Conservation (phyloP, 257 asterid genomes). For the Solanum microdontum region DNA sequence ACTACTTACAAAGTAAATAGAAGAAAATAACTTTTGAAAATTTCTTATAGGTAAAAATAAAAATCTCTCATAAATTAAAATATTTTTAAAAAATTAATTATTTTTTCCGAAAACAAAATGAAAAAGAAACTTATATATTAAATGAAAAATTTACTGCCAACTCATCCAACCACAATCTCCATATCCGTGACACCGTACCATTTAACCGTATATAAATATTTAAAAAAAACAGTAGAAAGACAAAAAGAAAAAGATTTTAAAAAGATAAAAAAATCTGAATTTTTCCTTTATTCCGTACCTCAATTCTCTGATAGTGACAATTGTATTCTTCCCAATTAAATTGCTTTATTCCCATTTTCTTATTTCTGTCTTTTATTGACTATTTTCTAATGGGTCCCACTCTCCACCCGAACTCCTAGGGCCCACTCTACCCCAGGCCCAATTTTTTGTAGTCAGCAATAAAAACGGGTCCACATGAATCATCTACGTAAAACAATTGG, state of each 20-base stretch:
- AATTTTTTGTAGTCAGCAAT: not conserved
- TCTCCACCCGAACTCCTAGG: not conserved
- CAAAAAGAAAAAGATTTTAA: not conserved
- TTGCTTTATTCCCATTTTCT: not conserved
- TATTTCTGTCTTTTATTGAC: not conserved
- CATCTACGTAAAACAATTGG: not conserved
- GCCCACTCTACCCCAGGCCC: not conserved
- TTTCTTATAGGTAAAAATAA: too few species aligned
- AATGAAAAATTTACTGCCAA: not conserved
- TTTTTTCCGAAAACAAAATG: not conserved
- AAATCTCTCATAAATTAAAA: too few species aligned
- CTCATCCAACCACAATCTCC: not conserved
- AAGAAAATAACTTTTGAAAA: not conserved
- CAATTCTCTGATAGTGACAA: constrained; percentile 2
- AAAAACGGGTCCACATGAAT: constrained; percentile 1
- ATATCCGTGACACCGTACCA: constrained; percentile 1
- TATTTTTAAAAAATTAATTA: too few species aligned
- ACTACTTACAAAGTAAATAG: not conserved
- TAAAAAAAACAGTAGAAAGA: not conserved
- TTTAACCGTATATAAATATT: not conserved
- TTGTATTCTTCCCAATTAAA: not conserved
- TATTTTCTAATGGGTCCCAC: not conserved
- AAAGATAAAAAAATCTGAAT: not conserved
- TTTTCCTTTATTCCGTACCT: not conserved
- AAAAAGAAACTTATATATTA: not conserved